Evolutionary conservation across 208 protist genomes (phyloP).

Genomic region (Phytomonas francai): DNA sequence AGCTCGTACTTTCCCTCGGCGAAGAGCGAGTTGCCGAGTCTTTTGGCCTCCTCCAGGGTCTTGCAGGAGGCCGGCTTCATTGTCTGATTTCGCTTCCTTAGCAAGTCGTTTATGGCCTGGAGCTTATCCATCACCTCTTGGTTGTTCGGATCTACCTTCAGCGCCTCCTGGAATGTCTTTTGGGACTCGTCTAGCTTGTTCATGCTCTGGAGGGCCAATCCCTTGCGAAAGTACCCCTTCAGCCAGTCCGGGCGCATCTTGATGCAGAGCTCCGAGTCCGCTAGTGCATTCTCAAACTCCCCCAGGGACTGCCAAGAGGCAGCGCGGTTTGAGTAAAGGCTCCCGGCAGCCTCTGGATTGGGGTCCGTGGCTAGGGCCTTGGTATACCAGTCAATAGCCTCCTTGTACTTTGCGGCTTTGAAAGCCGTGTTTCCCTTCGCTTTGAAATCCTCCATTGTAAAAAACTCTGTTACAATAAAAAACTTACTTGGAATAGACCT

Average conservation of each 20-base stretch:
- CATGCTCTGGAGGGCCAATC: constrained; percentile 62
- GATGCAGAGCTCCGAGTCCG: constrained; percentile 84
- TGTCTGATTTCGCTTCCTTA: constrained; percentile 84
- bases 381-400: constrained; percentile 88
- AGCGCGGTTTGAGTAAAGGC: constrained; percentile 88
- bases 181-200: constrained; percentile 71
- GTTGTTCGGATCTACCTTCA: constrained; percentile 69
- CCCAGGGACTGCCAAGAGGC: constrained; percentile 71
- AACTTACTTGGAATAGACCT: neutral
- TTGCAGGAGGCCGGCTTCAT: constrained; percentile 58
- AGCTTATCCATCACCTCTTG: constrained; percentile 76
- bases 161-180: constrained; percentile 69
- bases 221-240: constrained; percentile 89
- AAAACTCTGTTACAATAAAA: neutral
- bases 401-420: constrained; percentile 80
- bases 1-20: constrained; percentile 83
- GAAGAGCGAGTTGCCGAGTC: constrained; percentile 87
- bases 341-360: constrained; percentile 56
- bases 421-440: constrained; percentile 88
- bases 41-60: constrained; percentile 80
- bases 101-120: constrained; percentile 41
- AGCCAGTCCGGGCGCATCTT: constrained; percentile 79
- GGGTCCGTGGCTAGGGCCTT: constrained; percentile 83
- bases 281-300: constrained; percentile 66
- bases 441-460: constrained; percentile 78